A percentile compares a stretch with the other conserved stretches of the same genome.
phyloP scores from a whole-genome alignment of 2,329 filamentous ascomycete genomes.

The Talaromyces funiculosus region DNA sequence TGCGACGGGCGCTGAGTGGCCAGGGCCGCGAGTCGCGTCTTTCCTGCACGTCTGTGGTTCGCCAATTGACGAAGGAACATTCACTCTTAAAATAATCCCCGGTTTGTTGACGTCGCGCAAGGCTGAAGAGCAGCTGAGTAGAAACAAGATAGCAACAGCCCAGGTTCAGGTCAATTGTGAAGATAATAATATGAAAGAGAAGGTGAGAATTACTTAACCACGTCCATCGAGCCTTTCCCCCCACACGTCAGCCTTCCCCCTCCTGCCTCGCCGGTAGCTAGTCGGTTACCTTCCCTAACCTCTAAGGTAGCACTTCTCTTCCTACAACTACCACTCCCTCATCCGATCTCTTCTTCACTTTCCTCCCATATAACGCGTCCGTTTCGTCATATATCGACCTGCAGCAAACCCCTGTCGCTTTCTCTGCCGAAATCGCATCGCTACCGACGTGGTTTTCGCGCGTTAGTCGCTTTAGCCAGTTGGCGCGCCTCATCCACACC shows the following conservation, averaged over 20 bases:
- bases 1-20: neutral
- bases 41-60: constrained; percentile 27
- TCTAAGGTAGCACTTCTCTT: neutral
- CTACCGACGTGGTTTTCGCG: constrained; percentile 9
- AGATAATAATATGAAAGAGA: neutral
- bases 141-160: neutral
- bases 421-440: neutral
- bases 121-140: neutral
- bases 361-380: constrained; percentile 1
- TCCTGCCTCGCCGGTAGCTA: constrained; percentile 1
- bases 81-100: constrained; percentile 6
- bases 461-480: constrained; percentile 17
- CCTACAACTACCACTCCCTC: neutral
- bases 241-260: neutral
- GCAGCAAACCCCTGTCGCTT: constrained; percentile 5
- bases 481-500: constrained; percentile 18
- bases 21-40: neutral
- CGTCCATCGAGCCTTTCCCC: neutral
- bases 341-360: neutral
- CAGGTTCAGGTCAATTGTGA: neutral
- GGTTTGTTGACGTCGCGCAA: constrained; percentile 9
- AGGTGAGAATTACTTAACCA: neutral
- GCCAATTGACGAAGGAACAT: constrained; percentile 26
- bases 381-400: neutral
- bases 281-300: neutral